phyloP scores from a whole-genome alignment of 129 eudicot species.

The Dittrichia graveolens region DNA sequence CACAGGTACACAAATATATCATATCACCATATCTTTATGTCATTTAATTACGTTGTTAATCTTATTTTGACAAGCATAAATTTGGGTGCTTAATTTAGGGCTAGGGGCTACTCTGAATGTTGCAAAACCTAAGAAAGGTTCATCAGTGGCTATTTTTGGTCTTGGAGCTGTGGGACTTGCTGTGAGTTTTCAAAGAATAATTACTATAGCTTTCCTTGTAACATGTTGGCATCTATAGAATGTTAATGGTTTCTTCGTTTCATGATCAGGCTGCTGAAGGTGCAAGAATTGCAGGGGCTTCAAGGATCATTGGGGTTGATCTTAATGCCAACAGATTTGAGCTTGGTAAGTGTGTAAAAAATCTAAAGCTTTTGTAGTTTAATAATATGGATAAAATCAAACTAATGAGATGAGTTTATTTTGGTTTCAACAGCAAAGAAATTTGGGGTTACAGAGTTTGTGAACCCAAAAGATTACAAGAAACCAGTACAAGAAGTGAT shows the following conservation, averaged over 20 bases:
- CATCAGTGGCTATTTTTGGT: constrained; percentile 82
- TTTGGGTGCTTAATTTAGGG: constrained; percentile 31
- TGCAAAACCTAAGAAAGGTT: constrained; percentile 79
- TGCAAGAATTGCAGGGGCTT: constrained; percentile 81
- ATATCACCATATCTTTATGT: not conserved
- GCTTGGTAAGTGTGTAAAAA: constrained; percentile 37
- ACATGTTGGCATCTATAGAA: too few species aligned
- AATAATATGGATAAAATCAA: not conserved
- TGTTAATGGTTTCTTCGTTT: constrained; percentile 4
- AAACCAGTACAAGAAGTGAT: constrained; percentile 93
- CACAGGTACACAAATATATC: constrained; percentile 51
- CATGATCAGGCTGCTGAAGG: constrained; percentile 78
- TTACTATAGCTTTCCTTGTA: not conserved
- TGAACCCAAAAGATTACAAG: constrained; percentile 63
- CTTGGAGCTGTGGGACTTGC: constrained; percentile 93
- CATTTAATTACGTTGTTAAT: not conserved
- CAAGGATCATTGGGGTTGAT: constrained; percentile 75
- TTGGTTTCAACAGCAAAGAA: constrained; percentile 60
- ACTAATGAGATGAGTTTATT: constrained; percentile 29
- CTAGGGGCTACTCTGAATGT: constrained; percentile 93
- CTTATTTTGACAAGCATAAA: not conserved
- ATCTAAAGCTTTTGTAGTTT: not conserved
- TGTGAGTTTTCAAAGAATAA: constrained; percentile 40
- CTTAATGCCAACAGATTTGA: constrained; percentile 61
- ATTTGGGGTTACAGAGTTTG: constrained; percentile 83